Base-by-base conservation (phyloP, 2,329 filamentous ascomycete species). In the Botrytis tulipae region DNA sequence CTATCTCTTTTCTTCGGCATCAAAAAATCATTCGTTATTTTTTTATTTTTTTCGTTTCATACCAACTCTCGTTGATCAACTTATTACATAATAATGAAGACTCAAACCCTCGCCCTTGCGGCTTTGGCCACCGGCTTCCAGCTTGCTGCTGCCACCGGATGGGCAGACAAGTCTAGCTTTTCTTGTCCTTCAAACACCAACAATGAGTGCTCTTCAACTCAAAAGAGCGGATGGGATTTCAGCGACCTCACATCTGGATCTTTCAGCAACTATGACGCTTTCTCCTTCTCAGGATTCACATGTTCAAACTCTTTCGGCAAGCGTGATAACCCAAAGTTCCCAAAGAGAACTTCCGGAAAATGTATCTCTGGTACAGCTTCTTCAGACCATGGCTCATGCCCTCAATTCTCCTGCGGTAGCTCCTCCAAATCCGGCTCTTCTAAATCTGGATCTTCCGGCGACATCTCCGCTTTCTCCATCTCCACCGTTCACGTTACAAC, bases 211-310 rank as follows among this genome's bases (percentile, higher is more conserved):
- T 89, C 87, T 74, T 82, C 87, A n/a, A 83, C 90, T 77, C 93
- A 97, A 84, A 83, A 87, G 76, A 77, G 80, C 35, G 94, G 94
- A 68, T 96, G 92, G 82, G 84, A 91, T 85, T 98, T 92, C 88
- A 82, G 83, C 40, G 87, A 88, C 76, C 86, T 97, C 37, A 78
- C 82, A 76, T 77, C 84, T 51, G 93, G 93, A 62, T 79, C 81
- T 25, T 90, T 97, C 83, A 83, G 82, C 76, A 83, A 82, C 78
- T 97, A 94, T 82, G 89, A 88, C 70, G 92, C 90, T 80, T 93
- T 95, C 83, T 84, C 86, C 75, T 95, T 94, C 86, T 87, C 84
- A 66, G 93, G 92, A 79, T 96, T 91, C 85, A 85, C 84, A 70
- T 97, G 93, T 85, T 84, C 86, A 78, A 86, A 88, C 80, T 86